A percentile compares a stretch with the other conserved stretches of the same genome.
These are phyloP conservation scores for Aspergillus kassunensis DNA, from an alignment of 495 filamentous ascomycete species.

Conservation along the genomic window DNA sequence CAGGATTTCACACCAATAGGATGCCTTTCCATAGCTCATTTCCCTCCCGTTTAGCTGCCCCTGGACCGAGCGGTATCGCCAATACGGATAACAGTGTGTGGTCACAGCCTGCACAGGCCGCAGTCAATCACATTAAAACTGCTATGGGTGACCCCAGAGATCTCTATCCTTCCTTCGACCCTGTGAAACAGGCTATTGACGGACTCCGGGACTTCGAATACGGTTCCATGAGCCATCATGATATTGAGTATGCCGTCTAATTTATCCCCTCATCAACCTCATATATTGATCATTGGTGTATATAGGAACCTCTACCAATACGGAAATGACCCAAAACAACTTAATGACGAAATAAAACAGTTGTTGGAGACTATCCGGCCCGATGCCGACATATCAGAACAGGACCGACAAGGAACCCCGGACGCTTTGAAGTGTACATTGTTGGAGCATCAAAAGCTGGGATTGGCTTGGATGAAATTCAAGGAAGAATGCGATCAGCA, in stretches of 20 bases:
- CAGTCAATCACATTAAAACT: slow-evolving; percentile 7
- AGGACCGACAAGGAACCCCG: slow-evolving; percentile 70
- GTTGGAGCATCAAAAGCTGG: slow-evolving; percentile 81
- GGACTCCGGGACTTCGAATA: background rate
- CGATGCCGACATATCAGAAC: slow-evolving; percentile 62
- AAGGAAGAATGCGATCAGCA: slow-evolving; percentile 75
- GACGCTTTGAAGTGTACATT: slow-evolving; percentile 63
- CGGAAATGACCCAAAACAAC: slow-evolving; percentile 54
- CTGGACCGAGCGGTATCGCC: background rate
- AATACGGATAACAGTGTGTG: slow-evolving; percentile 3
- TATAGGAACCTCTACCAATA: slow-evolving; percentile 21
- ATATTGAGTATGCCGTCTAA: slow-evolving; percentile 1
- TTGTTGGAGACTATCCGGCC: slow-evolving; percentile 70
- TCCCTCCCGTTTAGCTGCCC: background rate
- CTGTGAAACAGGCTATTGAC: background rate
- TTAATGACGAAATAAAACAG: slow-evolving; percentile 60
- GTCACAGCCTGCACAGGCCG: slow-evolving; percentile 15
- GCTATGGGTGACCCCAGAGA: background rate
- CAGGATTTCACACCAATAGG: background rate
- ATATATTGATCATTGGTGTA: slow-evolving; percentile 7
- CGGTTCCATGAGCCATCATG: background rate
- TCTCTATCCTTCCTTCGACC: background rate
- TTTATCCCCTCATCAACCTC: background rate
- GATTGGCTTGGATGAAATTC: slow-evolving; percentile 74
- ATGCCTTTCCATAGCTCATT: background rate